A percentile compares a stretch with the other conserved stretches of the same genome.
Conservation (phyloP, 2,329 filamentous ascomycete species). For the Colletotrichum godetiae region DNA sequence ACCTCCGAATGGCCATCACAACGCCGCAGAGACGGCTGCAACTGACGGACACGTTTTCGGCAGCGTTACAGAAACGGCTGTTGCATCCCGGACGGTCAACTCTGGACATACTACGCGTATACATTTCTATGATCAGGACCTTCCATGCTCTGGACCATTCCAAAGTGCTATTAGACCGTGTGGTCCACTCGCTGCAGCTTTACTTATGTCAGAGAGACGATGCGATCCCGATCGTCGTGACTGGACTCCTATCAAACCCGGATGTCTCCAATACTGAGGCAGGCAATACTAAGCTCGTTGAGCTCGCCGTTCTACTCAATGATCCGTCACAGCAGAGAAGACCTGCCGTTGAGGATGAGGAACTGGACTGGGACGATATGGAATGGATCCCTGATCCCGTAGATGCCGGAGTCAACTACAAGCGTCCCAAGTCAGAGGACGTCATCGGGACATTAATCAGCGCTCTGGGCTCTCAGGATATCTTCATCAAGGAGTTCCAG, state of each 20-base stretch:
- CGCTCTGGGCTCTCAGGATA: slow-evolving; percentile 88
- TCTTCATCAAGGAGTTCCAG: slow-evolving; percentile 95
- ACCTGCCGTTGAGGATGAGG: slow-evolving; percentile 69
- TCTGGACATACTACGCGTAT: slow-evolving; percentile 79
- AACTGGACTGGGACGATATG: slow-evolving; percentile 92
- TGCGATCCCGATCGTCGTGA: slow-evolving; percentile 81
- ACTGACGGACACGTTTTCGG: slow-evolving; percentile 76
- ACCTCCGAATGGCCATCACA: slow-evolving; percentile 77
- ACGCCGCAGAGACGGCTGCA: slow-evolving; percentile 75
- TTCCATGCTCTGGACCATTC: slow-evolving; percentile 82
- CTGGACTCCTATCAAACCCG: slow-evolving; percentile 74
- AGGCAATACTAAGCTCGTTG: slow-evolving; percentile 66
- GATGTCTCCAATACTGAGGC: slow-evolving; percentile 55
- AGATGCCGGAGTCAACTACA: slow-evolving; percentile 93
- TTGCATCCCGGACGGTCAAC: slow-evolving; percentile 83
- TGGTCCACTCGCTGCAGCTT: slow-evolving; percentile 78
- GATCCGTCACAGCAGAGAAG: slow-evolving; percentile 67
- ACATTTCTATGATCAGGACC: slow-evolving; percentile 82
- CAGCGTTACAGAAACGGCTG: slow-evolving; percentile 72
- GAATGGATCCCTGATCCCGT: slow-evolving; percentile 92
- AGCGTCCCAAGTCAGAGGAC: slow-evolving; percentile 87
- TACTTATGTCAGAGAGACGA: slow-evolving; percentile 83
- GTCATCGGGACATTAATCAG: slow-evolving; percentile 91
- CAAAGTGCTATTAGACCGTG: slow-evolving; percentile 80
- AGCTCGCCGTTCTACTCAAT: slow-evolving; percentile 75